These are phyloP conservation scores for Aspergillus jensenii DNA, from an alignment of 2,329 filamentous ascomycete species.

Conservation along the genomic window DNA sequence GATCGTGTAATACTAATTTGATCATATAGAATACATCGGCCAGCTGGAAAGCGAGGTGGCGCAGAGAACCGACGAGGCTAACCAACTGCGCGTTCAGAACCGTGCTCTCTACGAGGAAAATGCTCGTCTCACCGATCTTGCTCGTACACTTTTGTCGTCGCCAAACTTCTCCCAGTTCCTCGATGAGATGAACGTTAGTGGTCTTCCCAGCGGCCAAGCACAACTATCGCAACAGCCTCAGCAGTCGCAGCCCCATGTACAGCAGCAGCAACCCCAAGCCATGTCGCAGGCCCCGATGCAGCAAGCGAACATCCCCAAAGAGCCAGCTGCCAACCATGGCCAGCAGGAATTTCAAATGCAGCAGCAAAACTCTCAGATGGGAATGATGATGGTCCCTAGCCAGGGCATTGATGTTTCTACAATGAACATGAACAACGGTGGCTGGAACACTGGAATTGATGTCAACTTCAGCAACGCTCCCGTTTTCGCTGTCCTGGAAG, in stretches of 20 bases:
- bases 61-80: conserved; percentile 77
- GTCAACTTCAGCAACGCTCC: conserved; percentile 45
- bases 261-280: conserved; percentile 20
- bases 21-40: conserved; percentile 81
- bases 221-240: conserved; percentile 34
- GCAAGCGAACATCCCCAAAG: conserved; percentile 60
- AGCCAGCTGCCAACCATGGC: conserved; percentile 61
- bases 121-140: conserved; percentile 72
- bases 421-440: conserved; percentile 56
- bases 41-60: conserved; percentile 91
- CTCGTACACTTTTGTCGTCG: conserved; percentile 77
- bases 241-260: conserved; percentile 43
- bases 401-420: conserved; percentile 72
- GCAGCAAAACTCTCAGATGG: conserved; percentile 60
- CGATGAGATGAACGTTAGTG: conserved; percentile 65
- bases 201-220: conserved; percentile 43
- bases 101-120: conserved; percentile 81
- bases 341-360: conserved; percentile 58
- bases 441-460: conserved; percentile 49
- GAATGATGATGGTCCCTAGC: conserved; percentile 82
- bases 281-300: conserved; percentile 39
- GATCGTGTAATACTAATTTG: conserved; percentile 49
- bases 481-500: conserved; percentile 68
- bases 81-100: conserved; percentile 78
- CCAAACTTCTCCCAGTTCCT: conserved; percentile 81